Evolutionary conservation across 2,329 filamentous ascomycete genomes (phyloP).

Genomic region (Microdochium bolleyi): DNA sequence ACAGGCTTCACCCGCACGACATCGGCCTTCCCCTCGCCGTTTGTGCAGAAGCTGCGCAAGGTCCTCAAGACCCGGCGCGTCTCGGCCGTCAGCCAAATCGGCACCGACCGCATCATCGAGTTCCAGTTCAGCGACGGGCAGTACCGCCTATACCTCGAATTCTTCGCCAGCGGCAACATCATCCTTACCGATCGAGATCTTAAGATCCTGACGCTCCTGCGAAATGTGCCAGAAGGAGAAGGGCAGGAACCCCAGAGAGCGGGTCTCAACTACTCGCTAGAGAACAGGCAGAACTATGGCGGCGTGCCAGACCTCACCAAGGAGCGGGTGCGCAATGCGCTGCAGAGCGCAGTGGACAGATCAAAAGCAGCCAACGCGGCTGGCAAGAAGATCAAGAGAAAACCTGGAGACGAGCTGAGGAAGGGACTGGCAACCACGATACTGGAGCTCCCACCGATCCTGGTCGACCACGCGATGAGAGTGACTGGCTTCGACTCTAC

Average conservation of each 20-base stretch:
- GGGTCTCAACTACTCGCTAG: conserved; percentile 71
- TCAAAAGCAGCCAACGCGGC: conserved; percentile 39
- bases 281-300: conserved; percentile 74
- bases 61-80: conserved; percentile 79
- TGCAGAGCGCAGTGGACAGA: conserved; percentile 58
- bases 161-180: conserved; percentile 93
- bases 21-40: conserved; percentile 73
- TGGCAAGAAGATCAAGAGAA: conserved; percentile 64
- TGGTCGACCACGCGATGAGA: conserved; percentile 80
- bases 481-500: conserved; percentile 61
- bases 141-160: conserved; percentile 85
- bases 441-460: conserved; percentile 77
- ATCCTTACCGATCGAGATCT: conserved; percentile 81
- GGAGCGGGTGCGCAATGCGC: conserved; percentile 60
- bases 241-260: conserved; percentile 77
- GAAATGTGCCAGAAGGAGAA: conserved; percentile 72
- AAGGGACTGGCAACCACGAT: conserved; percentile 78
- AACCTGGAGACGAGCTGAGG: conserved; percentile 66
- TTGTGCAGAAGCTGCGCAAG: conserved; percentile 80
- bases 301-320: conserved; percentile 69
- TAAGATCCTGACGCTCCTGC: conserved; percentile 72
- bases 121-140: conserved; percentile 87
- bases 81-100: conserved; percentile 75
- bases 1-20: conserved; percentile 86
- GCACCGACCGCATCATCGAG: conserved; percentile 89